Evolutionary conservation across 2,329 filamentous ascomycete genomes (phyloP).

Genomic region (Teratosphaeria nubilosa): DNA sequence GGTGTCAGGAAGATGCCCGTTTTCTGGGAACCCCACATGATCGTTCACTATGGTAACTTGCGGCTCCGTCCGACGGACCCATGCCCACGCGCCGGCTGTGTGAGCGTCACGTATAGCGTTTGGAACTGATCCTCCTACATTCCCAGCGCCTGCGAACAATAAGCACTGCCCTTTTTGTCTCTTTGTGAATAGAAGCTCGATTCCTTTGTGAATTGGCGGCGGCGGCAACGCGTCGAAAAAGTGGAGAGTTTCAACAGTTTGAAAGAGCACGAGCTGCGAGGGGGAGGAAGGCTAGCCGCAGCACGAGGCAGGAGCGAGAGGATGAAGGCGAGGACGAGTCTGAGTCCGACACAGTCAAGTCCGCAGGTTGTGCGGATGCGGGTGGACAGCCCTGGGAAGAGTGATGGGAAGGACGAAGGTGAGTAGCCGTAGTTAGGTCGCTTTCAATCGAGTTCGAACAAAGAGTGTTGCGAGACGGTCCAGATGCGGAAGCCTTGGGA

Average conservation of each 20-base stretch:
- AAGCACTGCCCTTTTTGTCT: background rate
- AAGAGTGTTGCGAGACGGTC: background rate
- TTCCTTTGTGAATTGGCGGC: background rate
- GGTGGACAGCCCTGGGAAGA: background rate
- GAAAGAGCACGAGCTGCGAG: background rate
- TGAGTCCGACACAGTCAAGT: background rate
- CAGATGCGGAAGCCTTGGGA: background rate
- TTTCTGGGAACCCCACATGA: background rate
- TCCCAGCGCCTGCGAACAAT: background rate
- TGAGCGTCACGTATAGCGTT: background rate
- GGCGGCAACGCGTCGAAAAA: background rate
- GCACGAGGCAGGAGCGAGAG: background rate
- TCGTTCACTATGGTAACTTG: background rate
- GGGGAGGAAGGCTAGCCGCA: background rate
- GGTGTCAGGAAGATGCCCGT: background rate
- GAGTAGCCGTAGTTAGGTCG: background rate
- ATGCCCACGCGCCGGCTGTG: background rate
- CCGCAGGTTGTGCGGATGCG: background rate
- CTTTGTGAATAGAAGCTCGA: background rate
- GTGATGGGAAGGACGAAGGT: background rate
- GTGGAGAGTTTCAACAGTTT: background rate
- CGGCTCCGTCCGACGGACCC: background rate
- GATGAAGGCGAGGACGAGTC: background rate
- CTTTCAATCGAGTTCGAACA: background rate
- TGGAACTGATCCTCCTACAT: background rate